Base-by-base conservation (phyloP, 805 yeast species). In the Cyberlindnera sargentensis region DNA sequence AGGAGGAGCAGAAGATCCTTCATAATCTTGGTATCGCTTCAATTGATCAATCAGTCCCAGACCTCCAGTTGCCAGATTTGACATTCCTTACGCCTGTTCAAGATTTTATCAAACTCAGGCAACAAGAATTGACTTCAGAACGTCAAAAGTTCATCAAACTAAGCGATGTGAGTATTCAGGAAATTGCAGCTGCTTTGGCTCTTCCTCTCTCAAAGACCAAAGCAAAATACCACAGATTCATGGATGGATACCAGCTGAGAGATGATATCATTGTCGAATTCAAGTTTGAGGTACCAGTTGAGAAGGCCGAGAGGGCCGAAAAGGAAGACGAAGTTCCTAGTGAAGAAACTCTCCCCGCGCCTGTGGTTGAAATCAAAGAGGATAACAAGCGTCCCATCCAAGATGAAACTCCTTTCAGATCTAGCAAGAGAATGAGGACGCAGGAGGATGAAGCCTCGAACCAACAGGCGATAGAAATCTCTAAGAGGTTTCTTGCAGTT, bases 201-300 rank as follows among this genome's bases (percentile, higher is more conserved):
- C 50, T 48, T 3, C 40, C 59, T 3, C 41, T 65, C 33, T 68
- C 76, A 3, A 73, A 68, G 46, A 61, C 70, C 3, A 50, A 43
- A 46, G 3, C 46, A 52, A 37, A 52, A 49, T 27, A 49, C 50
- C 34, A 45, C 53, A 75, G 65, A 49, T 57, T 65, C 30, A 57
- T 69, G 29, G 87, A 82, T 50, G 72, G 76, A 0, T 82, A 83
- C 49, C 51, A 64, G 10, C 65, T 76, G 28, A 65, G 76, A 0
- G 77, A 73, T 31, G 64, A 62, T 3, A 71, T 80, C 0, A 61
- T 80, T 3, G 81, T 76, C 34, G 57, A 60, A 8, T 57, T 81
- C 2, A 52, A 47, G 11, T 56, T 53, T 4, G 36, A 43, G 27
- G 5, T 25, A 7, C 27, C 41, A 27, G 37, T 34, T 24, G 36